phyloP scores from a whole-genome alignment of 495 filamentous ascomycete genomes.

The Penicillium steckii region DNA sequence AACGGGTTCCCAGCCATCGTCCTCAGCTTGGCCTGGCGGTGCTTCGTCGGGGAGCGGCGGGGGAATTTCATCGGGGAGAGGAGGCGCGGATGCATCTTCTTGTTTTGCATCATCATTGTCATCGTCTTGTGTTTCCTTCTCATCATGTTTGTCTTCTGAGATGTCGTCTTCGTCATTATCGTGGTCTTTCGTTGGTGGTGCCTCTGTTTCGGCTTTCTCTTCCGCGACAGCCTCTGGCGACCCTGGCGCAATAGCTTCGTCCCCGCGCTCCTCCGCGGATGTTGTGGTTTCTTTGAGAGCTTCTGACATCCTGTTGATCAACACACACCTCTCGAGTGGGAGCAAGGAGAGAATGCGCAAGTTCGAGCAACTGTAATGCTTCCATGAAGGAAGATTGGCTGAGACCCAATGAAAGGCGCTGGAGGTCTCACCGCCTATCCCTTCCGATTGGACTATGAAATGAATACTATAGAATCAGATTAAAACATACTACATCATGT shows the following conservation, averaged over 20 bases:
- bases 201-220: constrained; percentile 9
- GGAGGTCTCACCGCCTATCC: constrained; percentile 6
- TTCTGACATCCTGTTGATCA: constrained; percentile 18
- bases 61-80: constrained; percentile 50
- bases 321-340: constrained; percentile 1
- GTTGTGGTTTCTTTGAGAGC: not conserved
- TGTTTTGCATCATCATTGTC: constrained; percentile 12
- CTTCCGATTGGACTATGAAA: too few relatives aligned
- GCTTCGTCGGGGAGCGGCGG: constrained; percentile 54
- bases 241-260: constrained; percentile 3
- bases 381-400: not conserved
- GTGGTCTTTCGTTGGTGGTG: constrained; percentile 4
- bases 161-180: constrained; percentile 7
- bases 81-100: constrained; percentile 37
- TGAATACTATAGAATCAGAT: too few relatives aligned
- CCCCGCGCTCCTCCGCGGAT: not conserved
- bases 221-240: constrained; percentile 4
- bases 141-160: constrained; percentile 9
- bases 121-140: constrained; percentile 11
- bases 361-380: not conserved
- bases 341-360: not conserved
- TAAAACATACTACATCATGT: too few relatives aligned
- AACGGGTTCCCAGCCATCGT: constrained; percentile 86
- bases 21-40: constrained; percentile 48
- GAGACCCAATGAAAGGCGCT: not conserved